phyloP scores from a whole-genome alignment of 768 basidiomycete genomes.

The Termitomyces sp. region DNA sequence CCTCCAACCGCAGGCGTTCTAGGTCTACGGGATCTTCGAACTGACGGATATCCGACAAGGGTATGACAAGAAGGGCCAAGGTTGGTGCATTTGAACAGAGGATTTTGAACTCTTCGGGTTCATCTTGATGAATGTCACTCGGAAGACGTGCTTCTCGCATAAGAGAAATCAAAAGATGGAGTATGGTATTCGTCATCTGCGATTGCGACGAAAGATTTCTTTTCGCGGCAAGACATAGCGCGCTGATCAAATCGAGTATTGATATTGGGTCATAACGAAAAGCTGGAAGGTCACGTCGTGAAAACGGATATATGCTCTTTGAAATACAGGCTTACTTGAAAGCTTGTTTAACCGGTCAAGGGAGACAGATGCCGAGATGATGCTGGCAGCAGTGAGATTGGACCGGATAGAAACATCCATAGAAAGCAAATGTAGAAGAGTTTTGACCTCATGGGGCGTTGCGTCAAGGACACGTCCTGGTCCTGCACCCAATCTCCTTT shows the following conservation, averaged over 20 bases:
- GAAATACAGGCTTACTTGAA: not conserved
- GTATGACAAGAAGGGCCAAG: not conserved
- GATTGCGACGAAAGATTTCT: not conserved
- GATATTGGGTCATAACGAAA: not conserved
- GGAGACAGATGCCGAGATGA: not conserved
- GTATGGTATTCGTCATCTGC: not conserved
- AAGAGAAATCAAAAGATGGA: not conserved
- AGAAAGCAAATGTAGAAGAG: constrained; percentile 1
- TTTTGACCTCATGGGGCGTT: not conserved
- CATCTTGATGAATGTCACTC: not conserved
- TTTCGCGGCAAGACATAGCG: not conserved
- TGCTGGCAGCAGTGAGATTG: constrained; percentile 2
- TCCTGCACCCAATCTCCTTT: not conserved
- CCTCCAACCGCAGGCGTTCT: not conserved
- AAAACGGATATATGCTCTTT: not conserved
- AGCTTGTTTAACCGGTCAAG: not conserved
- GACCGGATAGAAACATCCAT: not conserved
- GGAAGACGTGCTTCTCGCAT: not conserved
- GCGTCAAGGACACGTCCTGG: not conserved
- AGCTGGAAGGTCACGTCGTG: not conserved
- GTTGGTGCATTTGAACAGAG: not conserved
- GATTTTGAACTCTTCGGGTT: not conserved
- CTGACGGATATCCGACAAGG: not conserved
- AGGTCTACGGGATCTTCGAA: not conserved
- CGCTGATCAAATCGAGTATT: not conserved